These are phyloP conservation scores for Rickenella mellea DNA, from an alignment of 768 basidiomycete species.

Conservation along the genomic window DNA sequence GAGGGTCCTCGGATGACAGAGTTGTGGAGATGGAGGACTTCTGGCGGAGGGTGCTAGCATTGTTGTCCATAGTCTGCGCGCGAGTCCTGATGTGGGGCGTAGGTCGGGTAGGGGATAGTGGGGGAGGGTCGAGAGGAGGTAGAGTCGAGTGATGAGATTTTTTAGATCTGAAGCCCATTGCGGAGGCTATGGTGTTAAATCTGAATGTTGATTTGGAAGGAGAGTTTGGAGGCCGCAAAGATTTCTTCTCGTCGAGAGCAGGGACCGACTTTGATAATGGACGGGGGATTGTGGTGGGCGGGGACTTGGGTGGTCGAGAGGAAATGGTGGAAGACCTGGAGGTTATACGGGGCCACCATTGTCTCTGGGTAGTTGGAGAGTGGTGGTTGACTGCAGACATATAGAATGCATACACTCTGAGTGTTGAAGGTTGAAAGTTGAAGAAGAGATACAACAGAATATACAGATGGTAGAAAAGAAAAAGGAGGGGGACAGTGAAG, in stretches of 20 bases:
- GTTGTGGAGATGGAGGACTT: slow-evolving; percentile 49
- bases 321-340: no score
- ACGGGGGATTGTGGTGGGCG: slow-evolving; percentile 15
- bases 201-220: no score
- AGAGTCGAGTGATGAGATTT: slow-evolving; percentile 24
- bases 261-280: no score
- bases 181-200: slow-evolving; percentile 48
- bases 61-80: no score
- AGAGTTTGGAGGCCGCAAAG: slow-evolving; percentile 13
- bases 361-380: no score
- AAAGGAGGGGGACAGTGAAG: neutral
- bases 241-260: slow-evolving; percentile 22
- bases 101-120: slow-evolving; percentile 27
- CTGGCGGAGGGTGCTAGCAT: no score
- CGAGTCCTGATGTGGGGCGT: no score
- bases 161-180: slow-evolving; percentile 56
- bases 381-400: neutral
- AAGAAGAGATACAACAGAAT: slow-evolving; percentile 4
- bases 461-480: neutral
- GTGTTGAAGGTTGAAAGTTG: neutral
- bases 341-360: no score
- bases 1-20: slow-evolving; percentile 44
- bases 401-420: neutral
- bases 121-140: slow-evolving; percentile 14
- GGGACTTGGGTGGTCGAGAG: slow-evolving; percentile 20